Evolutionary conservation across 306 rosid genomes (phyloP), one percentile per base, ranked within the genome.

Genomic region (Vachellia collinsii): DNA sequence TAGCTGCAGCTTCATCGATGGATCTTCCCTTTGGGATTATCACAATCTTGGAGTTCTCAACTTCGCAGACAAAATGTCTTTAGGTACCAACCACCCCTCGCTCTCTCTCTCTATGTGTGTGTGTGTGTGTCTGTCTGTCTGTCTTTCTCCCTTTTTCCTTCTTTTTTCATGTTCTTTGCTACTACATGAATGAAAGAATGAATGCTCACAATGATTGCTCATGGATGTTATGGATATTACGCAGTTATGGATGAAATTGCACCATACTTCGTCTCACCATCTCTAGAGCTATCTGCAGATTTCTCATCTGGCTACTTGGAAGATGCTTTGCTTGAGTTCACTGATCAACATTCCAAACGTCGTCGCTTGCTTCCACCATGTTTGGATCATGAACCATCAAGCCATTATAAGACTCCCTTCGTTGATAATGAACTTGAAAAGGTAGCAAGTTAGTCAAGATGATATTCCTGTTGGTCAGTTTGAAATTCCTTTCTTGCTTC

Each of bases 231-330:
- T 76, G 34, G 53, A 51, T 70, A 1, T 6, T 37, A 66, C 82
- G 90, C 84, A 88, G 91, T 61, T 25, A 92, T 88, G 97, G 93
- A 89, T 58, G 87, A 74, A n/a, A 51, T 44, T 82, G 53, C 76
- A 23, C 66, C 92, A n/a, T 77, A 79, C 70, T 82, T 78, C 53
- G n/a, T 19, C 3, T 84, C 93, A 25, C 84, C 94, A 38, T 80
- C 89, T 23, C 88, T 75, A 1, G 86, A 62, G 0, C 8, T 86
- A 11, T 80, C 88, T 51, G 91, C 88, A 56, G 90, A 90, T 81
- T 82, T 89, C 83, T 93, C 97, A 1, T 88, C 94, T 29, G 99
- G 99, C 8, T 95, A 95, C 78, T 84, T 95, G 67, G 94, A 95
- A 83, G 99, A 95, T 82, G 99, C 98, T 58, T 87, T 95, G 90